These are phyloP conservation scores for Lentinula sp. DNA, from an alignment of 768 basidiomycete species.

Conservation along the genomic window DNA sequence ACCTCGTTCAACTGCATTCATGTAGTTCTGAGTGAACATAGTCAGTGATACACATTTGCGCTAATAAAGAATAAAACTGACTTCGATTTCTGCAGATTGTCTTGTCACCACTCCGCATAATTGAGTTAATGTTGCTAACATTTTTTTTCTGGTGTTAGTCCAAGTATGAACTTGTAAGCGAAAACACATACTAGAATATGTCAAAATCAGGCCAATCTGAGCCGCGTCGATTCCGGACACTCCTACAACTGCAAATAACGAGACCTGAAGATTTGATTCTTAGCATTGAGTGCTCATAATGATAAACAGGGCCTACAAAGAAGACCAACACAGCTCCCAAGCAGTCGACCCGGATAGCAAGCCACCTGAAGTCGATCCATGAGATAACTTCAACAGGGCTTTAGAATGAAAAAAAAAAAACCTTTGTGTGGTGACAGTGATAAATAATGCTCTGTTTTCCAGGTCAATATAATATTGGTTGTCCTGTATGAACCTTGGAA, in stretches of 20 bases:
- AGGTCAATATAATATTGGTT: conserved; percentile 67
- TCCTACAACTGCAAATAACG: conserved; percentile 54
- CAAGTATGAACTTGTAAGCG: neutral
- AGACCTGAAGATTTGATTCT: conserved; percentile 35
- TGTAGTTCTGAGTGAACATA: conserved; percentile 38
- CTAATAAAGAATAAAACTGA: conserved; percentile 13
- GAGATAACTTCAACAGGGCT: neutral
- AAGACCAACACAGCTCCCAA: conserved; percentile 57
- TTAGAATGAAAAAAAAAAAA: conserved; percentile 12
- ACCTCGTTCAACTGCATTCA: conserved; percentile 62
- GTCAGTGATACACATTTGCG: neutral
- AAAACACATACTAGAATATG: conserved; percentile 44
- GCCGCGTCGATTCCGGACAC: conserved; percentile 55
- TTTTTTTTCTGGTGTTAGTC: neutral
- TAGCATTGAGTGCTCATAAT: neutral
- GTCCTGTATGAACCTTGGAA: conserved; percentile 52
- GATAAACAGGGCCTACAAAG: conserved; percentile 23
- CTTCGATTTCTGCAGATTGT: conserved; percentile 62
- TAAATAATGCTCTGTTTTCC: conserved; percentile 64
- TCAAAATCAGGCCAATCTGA: conserved; percentile 66
- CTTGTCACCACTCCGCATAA: conserved; percentile 51
- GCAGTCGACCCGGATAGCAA: conserved; percentile 66
- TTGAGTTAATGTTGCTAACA: conserved; percentile 43
- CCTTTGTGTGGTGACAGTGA: conserved; percentile 65
- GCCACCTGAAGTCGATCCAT: conserved; percentile 39